Evolutionary conservation across 192 early-diverging fungal species (phyloP).

Genomic region (Neocallimastix lanati): DNA sequence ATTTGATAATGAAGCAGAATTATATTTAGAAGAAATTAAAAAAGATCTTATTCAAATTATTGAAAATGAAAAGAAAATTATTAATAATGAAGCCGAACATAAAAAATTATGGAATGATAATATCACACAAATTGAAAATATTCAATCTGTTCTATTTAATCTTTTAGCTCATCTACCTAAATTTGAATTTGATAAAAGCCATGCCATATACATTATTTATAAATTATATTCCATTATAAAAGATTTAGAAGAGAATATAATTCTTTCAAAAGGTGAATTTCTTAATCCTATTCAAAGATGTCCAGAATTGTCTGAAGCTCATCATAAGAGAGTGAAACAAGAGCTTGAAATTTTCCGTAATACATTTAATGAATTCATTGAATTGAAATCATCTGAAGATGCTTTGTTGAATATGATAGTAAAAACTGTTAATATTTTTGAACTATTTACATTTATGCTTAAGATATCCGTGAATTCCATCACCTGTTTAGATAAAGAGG

Average conservation of each 20-base stretch:
- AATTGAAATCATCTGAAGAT: background rate
- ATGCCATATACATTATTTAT: background rate
- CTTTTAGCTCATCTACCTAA: background rate
- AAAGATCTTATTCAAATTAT: background rate
- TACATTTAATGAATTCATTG: background rate
- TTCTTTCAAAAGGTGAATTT: background rate
- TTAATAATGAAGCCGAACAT: background rate
- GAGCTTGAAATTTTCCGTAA: background rate
- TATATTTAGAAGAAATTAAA: background rate
- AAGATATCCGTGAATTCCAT: background rate
- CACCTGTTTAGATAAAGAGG: background rate
- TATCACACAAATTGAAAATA: background rate
- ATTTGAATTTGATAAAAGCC: background rate
- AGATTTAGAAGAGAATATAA: background rate
- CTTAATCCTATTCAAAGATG: background rate
- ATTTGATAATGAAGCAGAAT: background rate
- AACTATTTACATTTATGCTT: background rate
- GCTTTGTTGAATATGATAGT: background rate
- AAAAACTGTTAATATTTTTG: background rate
- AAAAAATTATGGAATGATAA: background rate
- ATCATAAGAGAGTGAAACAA: background rate
- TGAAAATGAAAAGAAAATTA: background rate
- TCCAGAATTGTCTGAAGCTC: background rate
- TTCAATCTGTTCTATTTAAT: background rate
- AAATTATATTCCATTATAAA: background rate